Evolutionary conservation across 2,329 filamentous ascomycete species (phyloP), one percentile per base, ranked within the genome.

Genomic region (Paradendryphiella salina): DNA sequence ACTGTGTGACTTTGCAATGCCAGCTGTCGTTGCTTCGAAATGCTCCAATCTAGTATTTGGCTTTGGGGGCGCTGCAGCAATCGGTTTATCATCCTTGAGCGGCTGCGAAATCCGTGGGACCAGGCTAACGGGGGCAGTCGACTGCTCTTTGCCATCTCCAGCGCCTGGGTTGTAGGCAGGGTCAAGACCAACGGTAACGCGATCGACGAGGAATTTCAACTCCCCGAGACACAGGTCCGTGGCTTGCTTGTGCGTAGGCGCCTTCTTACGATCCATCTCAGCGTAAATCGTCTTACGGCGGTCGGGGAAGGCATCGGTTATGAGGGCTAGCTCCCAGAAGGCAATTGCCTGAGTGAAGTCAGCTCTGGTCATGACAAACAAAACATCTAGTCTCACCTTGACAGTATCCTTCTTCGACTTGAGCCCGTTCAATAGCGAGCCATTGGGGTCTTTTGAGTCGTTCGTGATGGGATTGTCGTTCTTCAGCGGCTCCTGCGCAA

Each of bases 371-470:
- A 3, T 3, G n/a, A 2, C 14, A 5, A 13, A 15, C 5, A 5
- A 4, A 18, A 7, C 11, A 7, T 29, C 28, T 34, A n/a, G 1
- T 43, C 79, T 63, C 75, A 88, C 87, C 74, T 84, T 86, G 53
- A 89, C 85, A 8, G 89, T 79, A 7, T 89, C 80, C 71, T 93
- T 94, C 75, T 91, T 94, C 58, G 87, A 87, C 69, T 86, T 92
- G 37, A 97, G 73, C 0, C 93, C 93, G 49, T 86, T 90, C 40
- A 97, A 72, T 21, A 97, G 79, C 68, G 89, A 96, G 29, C 90
- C 91, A 65, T 96, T 97, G 0, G 93, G 90, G 71, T 96, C 92
- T 67, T 89, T 94, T 13, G 90, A 89, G 60, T 93, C 89, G 14
- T 83, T 82, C 0, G 90, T 96, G 48, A 97, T 81, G 3, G 92